Conservation (phyloP, 768 basidiomycete species). For the Ramaria sp. region DNA sequence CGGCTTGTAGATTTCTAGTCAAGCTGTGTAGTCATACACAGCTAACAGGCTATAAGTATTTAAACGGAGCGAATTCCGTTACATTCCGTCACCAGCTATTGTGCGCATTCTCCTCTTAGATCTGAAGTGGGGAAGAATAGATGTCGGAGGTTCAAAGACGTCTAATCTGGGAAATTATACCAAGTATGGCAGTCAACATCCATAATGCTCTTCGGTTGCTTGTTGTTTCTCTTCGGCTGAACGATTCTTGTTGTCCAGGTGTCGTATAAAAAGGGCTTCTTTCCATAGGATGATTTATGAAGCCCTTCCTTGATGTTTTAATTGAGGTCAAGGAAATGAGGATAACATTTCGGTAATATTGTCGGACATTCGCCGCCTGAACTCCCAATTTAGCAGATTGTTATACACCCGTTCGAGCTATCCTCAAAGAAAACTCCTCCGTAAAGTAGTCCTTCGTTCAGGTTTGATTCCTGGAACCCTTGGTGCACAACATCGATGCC, state of each 20-base stretch:
- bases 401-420: constrained; percentile 4
- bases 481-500: constrained; percentile 17
- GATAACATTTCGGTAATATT: too few species aligned
- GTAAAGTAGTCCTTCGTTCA: constrained; percentile 12
- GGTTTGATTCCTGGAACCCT: constrained; percentile 14
- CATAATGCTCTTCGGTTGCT: background rate
- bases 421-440: constrained; percentile 14
- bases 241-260: background rate
- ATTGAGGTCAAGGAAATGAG: too few species aligned
- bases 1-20: too few species aligned
- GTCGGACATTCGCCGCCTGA: background rate
- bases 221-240: background rate
- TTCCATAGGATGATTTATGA: background rate
- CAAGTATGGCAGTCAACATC: too few species aligned
- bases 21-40: too few species aligned
- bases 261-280: background rate
- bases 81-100: background rate
- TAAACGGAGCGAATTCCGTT: background rate
- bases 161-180: background rate
- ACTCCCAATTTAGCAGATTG: background rate
- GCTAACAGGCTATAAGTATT: too few species aligned
- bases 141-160: background rate
- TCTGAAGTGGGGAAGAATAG: background rate
- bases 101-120: background rate
- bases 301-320: too few species aligned